Conservation (phyloP, 1,284 basidiomycete species). For the Ceratobasidium sp. region DNA sequence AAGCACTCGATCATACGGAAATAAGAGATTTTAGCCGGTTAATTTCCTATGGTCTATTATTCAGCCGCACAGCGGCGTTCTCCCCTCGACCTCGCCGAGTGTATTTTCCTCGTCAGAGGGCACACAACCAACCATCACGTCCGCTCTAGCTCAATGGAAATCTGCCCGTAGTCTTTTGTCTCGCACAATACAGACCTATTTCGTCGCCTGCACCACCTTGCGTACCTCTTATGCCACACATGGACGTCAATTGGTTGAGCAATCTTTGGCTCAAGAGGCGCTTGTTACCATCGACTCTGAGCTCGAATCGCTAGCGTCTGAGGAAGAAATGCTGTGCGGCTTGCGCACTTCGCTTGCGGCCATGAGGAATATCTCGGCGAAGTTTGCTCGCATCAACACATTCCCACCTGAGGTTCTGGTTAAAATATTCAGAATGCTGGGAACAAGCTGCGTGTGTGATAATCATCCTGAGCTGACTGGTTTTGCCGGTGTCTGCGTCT, state of each 20-base stretch:
- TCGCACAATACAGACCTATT: neutral
- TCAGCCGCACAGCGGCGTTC: too few species aligned
- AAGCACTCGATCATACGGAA: too few species aligned
- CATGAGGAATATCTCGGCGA: neutral
- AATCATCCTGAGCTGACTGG: neutral
- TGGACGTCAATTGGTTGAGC: neutral
- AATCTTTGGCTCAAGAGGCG: neutral
- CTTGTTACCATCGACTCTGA: neutral
- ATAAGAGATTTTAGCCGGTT: too few species aligned
- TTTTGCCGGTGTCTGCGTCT: neutral
- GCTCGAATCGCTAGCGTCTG: slow-evolving; percentile 2
- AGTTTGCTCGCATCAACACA: neutral
- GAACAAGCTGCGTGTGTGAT: neutral
- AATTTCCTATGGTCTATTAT: too few species aligned
- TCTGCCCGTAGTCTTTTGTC: neutral
- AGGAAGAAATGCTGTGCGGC: neutral
- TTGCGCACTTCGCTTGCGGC: neutral
- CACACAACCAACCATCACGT: neutral
- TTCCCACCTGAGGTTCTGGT: slow-evolving; percentile 7
- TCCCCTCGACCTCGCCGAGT: neutral
- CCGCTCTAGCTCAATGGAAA: slow-evolving; percentile 2
- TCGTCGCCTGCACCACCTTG: neutral
- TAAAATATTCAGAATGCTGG: neutral
- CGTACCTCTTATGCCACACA: neutral
- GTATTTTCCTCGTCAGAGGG: neutral